Base-by-base conservation (phyloP, 179 eudicot genomes). In the Silene vulgaris region DNA sequence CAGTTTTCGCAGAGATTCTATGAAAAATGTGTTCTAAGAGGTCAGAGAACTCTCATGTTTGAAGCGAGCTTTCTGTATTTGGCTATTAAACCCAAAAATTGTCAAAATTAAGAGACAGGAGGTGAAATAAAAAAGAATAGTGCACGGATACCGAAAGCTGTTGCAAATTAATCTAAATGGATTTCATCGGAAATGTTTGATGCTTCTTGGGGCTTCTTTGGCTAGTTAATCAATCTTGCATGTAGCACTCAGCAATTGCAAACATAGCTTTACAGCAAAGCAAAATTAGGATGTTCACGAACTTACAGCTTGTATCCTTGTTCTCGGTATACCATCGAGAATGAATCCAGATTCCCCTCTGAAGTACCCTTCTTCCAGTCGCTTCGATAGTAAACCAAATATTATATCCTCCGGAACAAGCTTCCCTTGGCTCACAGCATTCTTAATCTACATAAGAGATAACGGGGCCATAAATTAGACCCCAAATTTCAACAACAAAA, bases 281-380 rank as follows among this genome's bases (percentile, higher is more conserved):
- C 5, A 21, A 16, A 65, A n/a, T 0, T 37, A 63, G 56, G 13
- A 12, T 3, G 32, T 13, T 19, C 4, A 1, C 32, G 12, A 9
- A 75, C 99, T 95, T 78, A 95, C 99, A 77, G 99, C 99, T 89
- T 95, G 99, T 54, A 80, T 77, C 72, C 75, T 85, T 23, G 96
- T 84, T 74, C 94, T 85, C 17, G 99, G 99, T 69, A 95, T 86
- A 19, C 99, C 97, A 78, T 95, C 99, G 77, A 95, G 75, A 72
- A 95, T 95, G 84, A 95, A 95, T 52, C 99, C 99, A 73, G 87
- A 85, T 85, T 95, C 93, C 56, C 96, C 96, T 75, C 80, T 88
- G 61, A 65, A 71, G 63, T 81, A 84, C 35, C 96, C 96, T 86
- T 92, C 97, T 80, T 90, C 96, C 73, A 95, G 80, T 79, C 89